phyloP scores from a whole-genome alignment of 768 basidiomycete species.

The Sporobolomyces roseus region DNA sequence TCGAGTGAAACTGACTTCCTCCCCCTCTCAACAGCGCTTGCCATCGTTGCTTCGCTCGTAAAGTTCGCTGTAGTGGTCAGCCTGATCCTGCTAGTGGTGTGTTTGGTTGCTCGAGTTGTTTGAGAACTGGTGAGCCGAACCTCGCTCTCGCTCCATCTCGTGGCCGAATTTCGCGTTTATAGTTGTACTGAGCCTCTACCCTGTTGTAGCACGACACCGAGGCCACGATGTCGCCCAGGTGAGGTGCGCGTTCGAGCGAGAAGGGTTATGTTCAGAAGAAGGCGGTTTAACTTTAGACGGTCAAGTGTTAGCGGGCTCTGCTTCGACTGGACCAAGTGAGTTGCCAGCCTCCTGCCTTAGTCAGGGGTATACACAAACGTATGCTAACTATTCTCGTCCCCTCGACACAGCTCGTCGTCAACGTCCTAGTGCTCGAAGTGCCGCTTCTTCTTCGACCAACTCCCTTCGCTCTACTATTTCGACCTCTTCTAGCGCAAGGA shows the following conservation, averaged over 20 bases:
- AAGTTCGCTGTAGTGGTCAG: neutral
- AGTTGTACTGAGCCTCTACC: neutral
- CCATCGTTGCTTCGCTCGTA: no score
- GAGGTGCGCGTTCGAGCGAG: slow-evolving; percentile 27
- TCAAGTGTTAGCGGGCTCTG: slow-evolving; percentile 14
- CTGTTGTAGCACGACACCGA: slow-evolving; percentile 19
- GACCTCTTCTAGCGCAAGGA: slow-evolving; percentile 3
- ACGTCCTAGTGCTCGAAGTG: slow-evolving; percentile 4
- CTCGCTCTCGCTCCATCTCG: neutral
- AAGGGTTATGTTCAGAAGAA: slow-evolving; percentile 32
- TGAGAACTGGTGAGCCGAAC: slow-evolving; percentile 20
- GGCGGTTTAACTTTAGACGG: slow-evolving; percentile 23
- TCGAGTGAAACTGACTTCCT: no score
- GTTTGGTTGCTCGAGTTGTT: no score
- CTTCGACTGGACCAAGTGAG: slow-evolving; percentile 22
- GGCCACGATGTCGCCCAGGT: slow-evolving; percentile 19
- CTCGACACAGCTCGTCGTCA: slow-evolving; percentile 22
- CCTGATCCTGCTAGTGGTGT: neutral
- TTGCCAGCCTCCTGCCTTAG: neutral
- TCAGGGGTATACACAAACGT: neutral
- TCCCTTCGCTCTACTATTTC: slow-evolving; percentile 8
- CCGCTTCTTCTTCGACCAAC: neutral
- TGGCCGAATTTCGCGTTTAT: slow-evolving; percentile 2
- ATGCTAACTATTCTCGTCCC: neutral
- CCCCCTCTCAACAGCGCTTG: no score